Conservation (phyloP, 371 early-diverging fungal genomes). For the Batkoa obscura region DNA sequence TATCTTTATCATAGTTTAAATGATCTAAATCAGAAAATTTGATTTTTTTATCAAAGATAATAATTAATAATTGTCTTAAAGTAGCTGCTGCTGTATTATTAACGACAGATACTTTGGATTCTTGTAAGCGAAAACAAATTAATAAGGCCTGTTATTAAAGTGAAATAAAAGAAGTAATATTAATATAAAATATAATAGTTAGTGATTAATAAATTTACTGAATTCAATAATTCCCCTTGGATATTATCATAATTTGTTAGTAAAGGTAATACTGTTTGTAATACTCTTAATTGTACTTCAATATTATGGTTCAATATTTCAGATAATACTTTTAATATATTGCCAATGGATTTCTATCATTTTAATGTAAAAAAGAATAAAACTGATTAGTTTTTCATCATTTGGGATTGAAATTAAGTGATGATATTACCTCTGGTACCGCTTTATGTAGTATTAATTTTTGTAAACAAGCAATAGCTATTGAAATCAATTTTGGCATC, state of each 20-base stretch:
- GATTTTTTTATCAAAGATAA: constrained; percentile 54
- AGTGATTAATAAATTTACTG: constrained; percentile 22
- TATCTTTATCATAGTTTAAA: constrained; percentile 5
- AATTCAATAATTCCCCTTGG: constrained; percentile 61
- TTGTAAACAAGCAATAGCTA: constrained; percentile 76
- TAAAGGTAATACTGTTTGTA: constrained; percentile 81
- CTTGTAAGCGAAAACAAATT: constrained; percentile 76
- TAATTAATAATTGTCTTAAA: constrained; percentile 74
- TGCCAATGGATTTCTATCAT: neutral
- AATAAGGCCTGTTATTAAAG: constrained; percentile 37
- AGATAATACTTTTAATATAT: neutral
- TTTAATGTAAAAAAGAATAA: neutral
- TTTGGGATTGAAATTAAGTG: neutral
- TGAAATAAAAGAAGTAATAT: too few relatives aligned
- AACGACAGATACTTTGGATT: constrained; percentile 67
- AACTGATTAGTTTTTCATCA: neutral
- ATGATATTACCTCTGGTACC: constrained; percentile 43
- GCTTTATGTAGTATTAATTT: constrained; percentile 68
- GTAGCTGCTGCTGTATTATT: constrained; percentile 91
- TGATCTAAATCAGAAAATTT: neutral
- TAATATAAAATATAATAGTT: neutral
- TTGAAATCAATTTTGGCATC: constrained; percentile 60
- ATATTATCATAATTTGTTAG: constrained; percentile 61
- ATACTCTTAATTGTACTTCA: constrained; percentile 80
- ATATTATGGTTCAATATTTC: constrained; percentile 23